Evolutionary conservation across 2,329 filamentous ascomycete species (phyloP), one percentile per base, ranked within the genome.

Genomic region (Cladosporium sp.): DNA sequence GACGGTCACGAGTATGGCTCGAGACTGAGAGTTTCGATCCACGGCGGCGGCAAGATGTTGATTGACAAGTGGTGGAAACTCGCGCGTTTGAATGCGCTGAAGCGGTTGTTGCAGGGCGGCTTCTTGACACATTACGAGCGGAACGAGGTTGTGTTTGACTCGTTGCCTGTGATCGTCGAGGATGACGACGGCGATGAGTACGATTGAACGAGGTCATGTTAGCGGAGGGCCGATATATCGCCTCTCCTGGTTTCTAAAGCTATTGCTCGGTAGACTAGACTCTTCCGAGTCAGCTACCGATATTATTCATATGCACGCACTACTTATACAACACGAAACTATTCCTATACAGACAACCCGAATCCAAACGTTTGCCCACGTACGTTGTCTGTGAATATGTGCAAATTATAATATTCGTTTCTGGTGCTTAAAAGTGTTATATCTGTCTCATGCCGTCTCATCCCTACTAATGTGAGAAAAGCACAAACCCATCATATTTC

Each of bases 61-160:
- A 86, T 91, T 59, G 88, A 91, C 75, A 84, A 85, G 69, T 92
- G 89, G 89, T 91, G 89, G 89, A 91, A 91, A 76, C 79, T 90
- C 70, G 82, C 87, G 70, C 81, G 88, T 32, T 76, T 91, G 59
- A 85, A 88, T 67, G 84, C 84, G 3, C 76, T 91, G 62, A 83
- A 86, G 72, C 78, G 88, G 46, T 78, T 88, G 32, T 77, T 91
- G 48, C 85, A 86, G 65, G 84, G 85, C 16, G 88, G 88, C 0
- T 88, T 90, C 69, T 76, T 87, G 54, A 82, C 82, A 59, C 88
- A 90, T 77, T 89, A 88, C 73, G 83, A 87, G 72, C 79, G 82
- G 53, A 89, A 89, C 71, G 80, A 84, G 67, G 83, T 86, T 21
- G 84, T 90, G 5, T 83, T 88, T 67, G 83, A 88, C 60, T 85